Base-by-base conservation (phyloP, 139 green algal species). In the Diplosphaera chodatii region DNA sequence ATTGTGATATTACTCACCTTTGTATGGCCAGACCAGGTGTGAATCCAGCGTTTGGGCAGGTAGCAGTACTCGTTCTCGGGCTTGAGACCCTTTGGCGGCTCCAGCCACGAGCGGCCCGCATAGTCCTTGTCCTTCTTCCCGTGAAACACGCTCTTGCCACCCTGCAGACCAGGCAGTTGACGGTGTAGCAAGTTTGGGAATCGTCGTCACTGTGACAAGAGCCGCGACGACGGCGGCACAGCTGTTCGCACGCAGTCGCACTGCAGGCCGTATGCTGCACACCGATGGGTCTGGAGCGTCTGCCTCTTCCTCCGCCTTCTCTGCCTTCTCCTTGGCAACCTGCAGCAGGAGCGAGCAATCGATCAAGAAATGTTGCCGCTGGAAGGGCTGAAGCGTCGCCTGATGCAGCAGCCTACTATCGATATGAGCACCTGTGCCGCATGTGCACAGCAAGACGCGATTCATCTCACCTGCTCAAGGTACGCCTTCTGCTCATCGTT, bases 11-110 rank as follows among this genome's bases (percentile, higher is more conserved):
- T 23, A 3, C 16, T 3, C 48, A 59, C 92, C 78, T 97, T 96
- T 37, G 84, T 94, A 86, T 99, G 94, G 0, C 91, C 95, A 1
- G 56, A 82, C 90, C 90, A 99, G 18, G 91, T 95, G 85, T 97
- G 93, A 1, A 98, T 78, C 77, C 80, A 91, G 31, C 87, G 75
- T 86, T 98, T 98, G 63, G 95, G 95, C 74, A 97, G 72, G 85
- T 92, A 99, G 84, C 84, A 94, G 23, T 78, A 70, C 37, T 95
- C 89, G 32, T 80, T 83, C 27, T 85, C 70, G 29, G 74, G 67
- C 55, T 78, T 73, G 65, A 77, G 75, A 37, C 87, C 90, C 64
- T 81, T 81, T 37, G 89, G 86, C 1, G 85, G 68, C 29, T 88
- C 91, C 23, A 94, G 28, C 91, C 89, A 96, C 16, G 76, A 78